Base-by-base conservation (phyloP, 2,329 filamentous ascomycete species). In the Botrytis tulipae region DNA sequence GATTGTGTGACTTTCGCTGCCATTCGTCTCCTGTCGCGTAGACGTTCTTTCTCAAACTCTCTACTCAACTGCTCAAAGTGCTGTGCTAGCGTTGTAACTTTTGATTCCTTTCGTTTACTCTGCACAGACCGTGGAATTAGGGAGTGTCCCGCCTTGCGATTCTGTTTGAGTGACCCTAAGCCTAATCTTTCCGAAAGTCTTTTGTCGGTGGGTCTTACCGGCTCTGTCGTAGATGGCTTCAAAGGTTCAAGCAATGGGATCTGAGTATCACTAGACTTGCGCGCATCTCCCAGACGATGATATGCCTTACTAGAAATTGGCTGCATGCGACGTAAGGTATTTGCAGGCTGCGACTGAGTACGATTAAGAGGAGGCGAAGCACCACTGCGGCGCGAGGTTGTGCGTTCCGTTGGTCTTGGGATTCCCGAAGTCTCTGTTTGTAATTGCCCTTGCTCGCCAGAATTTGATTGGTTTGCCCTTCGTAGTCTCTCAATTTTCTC, bases 41-140 rank as follows among this genome's bases (percentile, higher is more conserved):
- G 89, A 62, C 96, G 89, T 83, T 99, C 95, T 79, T 95, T 97
- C 69, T 81, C 80, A 77, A 99, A 99, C 80, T 99, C 97, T 37
- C 95, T 91, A 78, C 94, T 98, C 73, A 99, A 86, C 82, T 98
- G 95, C 82, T 99, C 97, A 80, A 99, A 98, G 81, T 98, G 96
- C 78, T 93, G 93, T 29, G 96, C 94, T 68, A 99, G 86, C n/a
- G 91, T 94, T 14, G 94, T 97, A 3, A 99, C 96, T 78, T 92
- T 93, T 5, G 93, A 89, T 70, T 91, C 88, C 76, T 90, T 91
- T 77, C 88, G 90, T 80, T 91, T 93, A 68, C 82, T 80, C 69
- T 92, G 90, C 42, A 97, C 89, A 40, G 96, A 96, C 46, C 96
- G 90, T 42, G 95, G 95, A 74, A 99, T 98, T 60, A 95, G 87